Evolutionary conservation across 345 rosid species (phyloP), one percentile per base, ranked within the genome.

Genomic region (Hibiscus tridactylites): DNA sequence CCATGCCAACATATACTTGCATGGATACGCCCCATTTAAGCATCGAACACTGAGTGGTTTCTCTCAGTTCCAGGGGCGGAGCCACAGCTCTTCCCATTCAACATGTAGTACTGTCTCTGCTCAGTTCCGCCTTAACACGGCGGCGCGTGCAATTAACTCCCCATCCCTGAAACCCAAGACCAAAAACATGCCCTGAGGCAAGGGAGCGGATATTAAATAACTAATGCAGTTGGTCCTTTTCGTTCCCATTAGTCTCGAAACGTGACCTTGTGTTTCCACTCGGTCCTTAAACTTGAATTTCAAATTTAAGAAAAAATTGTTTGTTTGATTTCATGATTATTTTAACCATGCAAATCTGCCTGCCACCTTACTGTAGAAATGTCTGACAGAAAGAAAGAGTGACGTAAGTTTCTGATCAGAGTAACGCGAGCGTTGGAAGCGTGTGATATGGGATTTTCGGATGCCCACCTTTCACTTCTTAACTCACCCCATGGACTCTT

Each of bases 371-470:
- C 72, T 65, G 65, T 42, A 28, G 9, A 68, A 33, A 2, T 17
- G 54, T 61, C 6, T 42, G 39, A 39, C 13, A n/a, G 5, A 7
- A 44, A 44, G 54, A 68, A 33, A 53, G 39, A 73, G 73, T 80
- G 82, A 80, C 82, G 84, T 69, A 53, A 72, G 75, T 46, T 3
- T 19, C 13, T 17, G n/a, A 50, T 24, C 3, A 53, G 26, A 39
- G 56, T 21, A 79, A 33, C 72, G 80, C 80, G 52, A 78, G 83
- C 80, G 19, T 21, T 76, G 83, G 81, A 83, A 79, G 78, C 81
- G 85, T 84, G 84, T 73, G 75, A 47, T 28, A 61, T 46, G 9
- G 60, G 79, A 75, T 73, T 63, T 81, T 77, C 50, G 61, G 69
- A n/a, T 46, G 37, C 5, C 37, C 10, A 46, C 8, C 54, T 26